These are phyloP conservation scores for Gamarada debralockiae DNA, from an alignment of 495 filamentous ascomycete genomes.

Conservation along the genomic window DNA sequence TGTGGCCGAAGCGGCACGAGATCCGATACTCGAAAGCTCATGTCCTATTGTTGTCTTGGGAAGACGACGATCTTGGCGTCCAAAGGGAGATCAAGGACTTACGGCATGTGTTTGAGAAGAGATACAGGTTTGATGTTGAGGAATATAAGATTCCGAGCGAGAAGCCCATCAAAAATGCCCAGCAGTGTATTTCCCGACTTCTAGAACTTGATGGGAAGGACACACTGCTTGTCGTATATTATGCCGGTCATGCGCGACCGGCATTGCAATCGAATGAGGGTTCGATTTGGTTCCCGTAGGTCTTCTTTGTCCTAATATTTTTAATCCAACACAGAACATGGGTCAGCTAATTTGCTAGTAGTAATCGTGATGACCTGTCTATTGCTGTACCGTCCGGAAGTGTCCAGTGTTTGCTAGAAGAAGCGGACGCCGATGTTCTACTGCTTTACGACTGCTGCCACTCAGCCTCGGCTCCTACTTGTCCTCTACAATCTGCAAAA, in stretches of 20 bases:
- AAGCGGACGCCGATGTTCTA: conserved; percentile 23
- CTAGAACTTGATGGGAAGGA: not conserved
- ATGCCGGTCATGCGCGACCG: conserved; percentile 22
- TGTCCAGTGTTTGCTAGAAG: conserved; percentile 20
- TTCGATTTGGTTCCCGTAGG: conserved; percentile 22
- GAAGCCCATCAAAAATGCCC: not conserved
- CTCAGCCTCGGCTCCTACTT: conserved; percentile 1
- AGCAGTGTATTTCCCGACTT: not conserved
- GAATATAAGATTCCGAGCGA: conserved; percentile 3
- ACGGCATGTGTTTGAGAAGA: not conserved
- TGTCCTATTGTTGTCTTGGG: conserved; percentile 2
- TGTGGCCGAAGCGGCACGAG: not conserved
- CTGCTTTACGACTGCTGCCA: conserved; percentile 26
- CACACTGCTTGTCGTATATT: conserved; percentile 30
- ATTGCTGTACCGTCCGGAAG: conserved; percentile 18
- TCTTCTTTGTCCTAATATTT: no score
- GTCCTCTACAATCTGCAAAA: not conserved
- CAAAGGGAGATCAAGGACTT: not conserved
- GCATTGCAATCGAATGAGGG: conserved; percentile 13
- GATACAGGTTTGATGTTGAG: conserved; percentile 4
- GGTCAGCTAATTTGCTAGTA: no score
- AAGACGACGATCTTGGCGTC: conserved; percentile 5
- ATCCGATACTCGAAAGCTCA: conserved; percentile 1
- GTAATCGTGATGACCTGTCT: conserved; percentile 14
- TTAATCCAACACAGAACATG: no score